These are phyloP conservation scores for Triticum timopheevii DNA, from an alignment of 176 grass and related monocot species.

Conservation along the genomic window DNA sequence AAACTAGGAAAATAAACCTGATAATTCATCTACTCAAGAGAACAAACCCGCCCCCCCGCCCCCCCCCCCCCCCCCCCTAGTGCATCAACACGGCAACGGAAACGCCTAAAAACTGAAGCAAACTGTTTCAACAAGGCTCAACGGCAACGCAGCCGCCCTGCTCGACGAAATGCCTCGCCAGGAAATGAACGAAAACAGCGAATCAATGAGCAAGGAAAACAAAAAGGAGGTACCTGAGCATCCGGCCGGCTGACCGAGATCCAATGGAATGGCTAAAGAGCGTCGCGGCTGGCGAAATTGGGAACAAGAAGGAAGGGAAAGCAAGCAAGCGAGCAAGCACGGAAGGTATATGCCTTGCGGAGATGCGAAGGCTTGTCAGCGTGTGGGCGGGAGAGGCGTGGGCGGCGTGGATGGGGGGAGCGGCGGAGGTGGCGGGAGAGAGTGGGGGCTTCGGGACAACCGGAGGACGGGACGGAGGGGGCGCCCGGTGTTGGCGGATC, in stretches of 20 bases:
- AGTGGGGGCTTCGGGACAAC: conserved; percentile 11
- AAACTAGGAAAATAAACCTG: neutral
- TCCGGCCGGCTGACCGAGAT: conserved; percentile 14
- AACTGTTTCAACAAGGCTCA: neutral
- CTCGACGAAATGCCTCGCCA: conserved; percentile 46
- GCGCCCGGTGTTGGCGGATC: conserved; percentile 42
- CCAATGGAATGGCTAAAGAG: neutral
- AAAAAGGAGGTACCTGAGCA: conserved; percentile 29
- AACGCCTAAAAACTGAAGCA: neutral
- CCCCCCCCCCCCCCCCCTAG: neutral
- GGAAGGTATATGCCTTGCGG: conserved; percentile 42
- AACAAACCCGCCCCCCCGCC: neutral
- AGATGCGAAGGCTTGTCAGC: conserved; percentile 20
- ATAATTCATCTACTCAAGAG: neutral
- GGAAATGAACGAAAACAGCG: conserved; percentile 6
- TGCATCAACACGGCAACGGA: neutral
- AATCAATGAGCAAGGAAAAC: neutral
- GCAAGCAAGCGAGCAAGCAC: conserved; percentile 27
- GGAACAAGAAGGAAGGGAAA: neutral
- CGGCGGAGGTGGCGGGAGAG: neutral
- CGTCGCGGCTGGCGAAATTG: neutral
- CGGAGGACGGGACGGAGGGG: neutral
- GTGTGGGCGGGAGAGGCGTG: neutral
- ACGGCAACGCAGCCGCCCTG: neutral
- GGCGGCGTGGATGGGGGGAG: neutral